Evolutionary conservation across 78 protist genomes (phyloP).

Genomic region (Dictyostelium firmibasis): DNA sequence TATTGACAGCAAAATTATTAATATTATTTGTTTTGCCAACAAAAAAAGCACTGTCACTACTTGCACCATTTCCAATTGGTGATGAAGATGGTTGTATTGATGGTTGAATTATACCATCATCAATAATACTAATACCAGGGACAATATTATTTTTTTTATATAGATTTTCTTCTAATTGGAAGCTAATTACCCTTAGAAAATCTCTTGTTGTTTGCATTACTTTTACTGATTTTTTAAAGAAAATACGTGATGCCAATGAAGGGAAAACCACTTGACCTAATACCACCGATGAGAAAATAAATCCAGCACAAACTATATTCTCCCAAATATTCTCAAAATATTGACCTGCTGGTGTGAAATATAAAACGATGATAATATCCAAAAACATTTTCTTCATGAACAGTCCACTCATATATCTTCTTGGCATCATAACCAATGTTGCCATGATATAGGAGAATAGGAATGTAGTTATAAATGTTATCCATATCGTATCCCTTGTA

Average conservation of each 20-base stretch:
- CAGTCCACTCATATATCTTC: neutral
- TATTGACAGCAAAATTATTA: too few relatives aligned
- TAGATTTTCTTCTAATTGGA: slow-evolving; percentile 7
- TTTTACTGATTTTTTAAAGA: neutral
- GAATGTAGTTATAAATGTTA: slow-evolving; percentile 14
- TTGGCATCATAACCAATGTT: neutral
- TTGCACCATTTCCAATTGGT: neutral
- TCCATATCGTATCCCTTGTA: neutral
- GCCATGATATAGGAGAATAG: neutral
- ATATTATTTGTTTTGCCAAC: neutral
- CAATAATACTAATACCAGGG: neutral
- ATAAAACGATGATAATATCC: slow-evolving; percentile 17
- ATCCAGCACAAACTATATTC: neutral
- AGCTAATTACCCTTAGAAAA: slow-evolving; percentile 10
- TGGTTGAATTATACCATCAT: neutral
- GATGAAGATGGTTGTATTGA: neutral
- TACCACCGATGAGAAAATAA: neutral
- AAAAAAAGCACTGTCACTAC: too few relatives aligned
- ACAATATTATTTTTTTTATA: neutral
- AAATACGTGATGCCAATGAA: slow-evolving; percentile 2
- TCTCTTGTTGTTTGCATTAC: slow-evolving; percentile 3
- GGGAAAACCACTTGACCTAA: neutral
- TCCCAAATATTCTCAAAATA: neutral
- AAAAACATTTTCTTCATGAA: slow-evolving; percentile 26
- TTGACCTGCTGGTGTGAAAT: slow-evolving; percentile 13